Evolutionary conservation across 306 rosid genomes (phyloP).

Genomic region (Cucurbita pepo): DNA sequence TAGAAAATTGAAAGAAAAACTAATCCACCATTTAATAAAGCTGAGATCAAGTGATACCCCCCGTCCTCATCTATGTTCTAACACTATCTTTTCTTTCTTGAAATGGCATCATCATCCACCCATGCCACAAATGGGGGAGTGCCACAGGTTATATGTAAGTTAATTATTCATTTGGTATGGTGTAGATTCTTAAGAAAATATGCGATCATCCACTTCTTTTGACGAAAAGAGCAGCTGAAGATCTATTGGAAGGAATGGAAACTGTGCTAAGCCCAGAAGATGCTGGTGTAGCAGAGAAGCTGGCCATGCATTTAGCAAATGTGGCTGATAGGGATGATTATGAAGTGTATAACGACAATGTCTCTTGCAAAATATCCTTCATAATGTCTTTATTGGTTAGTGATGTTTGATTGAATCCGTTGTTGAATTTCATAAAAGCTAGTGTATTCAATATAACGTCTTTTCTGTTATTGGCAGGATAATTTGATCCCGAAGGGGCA

Average conservation of each 20-base stretch:
- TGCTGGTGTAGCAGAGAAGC: slow-evolving; percentile 42
- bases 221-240: slow-evolving; percentile 93
- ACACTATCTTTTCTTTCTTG: not conserved
- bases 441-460: slow-evolving; percentile 1
- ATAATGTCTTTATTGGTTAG: slow-evolving; percentile 72
- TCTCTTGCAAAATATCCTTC: slow-evolving; percentile 77
- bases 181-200: slow-evolving; percentile 81
- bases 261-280: slow-evolving; percentile 55
- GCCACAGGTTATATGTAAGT: not conserved
- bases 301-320: slow-evolving; percentile 71
- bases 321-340: slow-evolving; percentile 49
- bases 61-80: not conserved
- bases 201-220: slow-evolving; percentile 82
- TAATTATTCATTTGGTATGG: slow-evolving; percentile 2
- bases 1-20: not conserved
- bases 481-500: slow-evolving; percentile 70
- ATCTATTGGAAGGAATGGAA: slow-evolving; percentile 79
- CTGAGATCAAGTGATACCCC: not conserved
- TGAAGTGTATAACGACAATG: slow-evolving; percentile 36
- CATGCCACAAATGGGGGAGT: not conserved
- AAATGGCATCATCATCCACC: not conserved
- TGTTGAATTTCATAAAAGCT: not conserved
- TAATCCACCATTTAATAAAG: not conserved
- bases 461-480: slow-evolving; percentile 25
- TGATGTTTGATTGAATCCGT: not conserved